Evolutionary conservation across 495 filamentous ascomycete species (phyloP).

Genomic region (Sporormia fimetaria): DNA sequence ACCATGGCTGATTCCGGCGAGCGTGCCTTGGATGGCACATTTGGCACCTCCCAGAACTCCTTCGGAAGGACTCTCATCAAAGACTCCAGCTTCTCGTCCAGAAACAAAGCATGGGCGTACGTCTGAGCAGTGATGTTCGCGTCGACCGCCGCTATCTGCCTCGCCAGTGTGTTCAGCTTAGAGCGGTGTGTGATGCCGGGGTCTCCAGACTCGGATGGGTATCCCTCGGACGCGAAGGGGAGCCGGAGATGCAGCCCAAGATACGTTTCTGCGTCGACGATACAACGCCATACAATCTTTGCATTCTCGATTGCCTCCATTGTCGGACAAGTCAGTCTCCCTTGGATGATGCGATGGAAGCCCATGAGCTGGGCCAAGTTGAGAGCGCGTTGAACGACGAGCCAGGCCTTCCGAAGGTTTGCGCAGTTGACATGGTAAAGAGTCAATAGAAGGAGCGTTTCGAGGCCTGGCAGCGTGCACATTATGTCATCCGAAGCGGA

Average conservation of each 20-base stretch:
- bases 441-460: slow-evolving; percentile 17
- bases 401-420: slow-evolving; percentile 19
- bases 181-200: slow-evolving; percentile 6
- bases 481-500: slow-evolving; percentile 18
- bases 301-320: slow-evolving; percentile 9
- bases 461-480: slow-evolving; percentile 18
- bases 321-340: not conserved
- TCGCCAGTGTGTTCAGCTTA: slow-evolving; percentile 2
- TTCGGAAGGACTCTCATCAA: slow-evolving; percentile 12
- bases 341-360: slow-evolving; percentile 19
- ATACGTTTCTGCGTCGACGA: slow-evolving; percentile 15
- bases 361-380: slow-evolving; percentile 24
- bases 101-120: slow-evolving; percentile 13
- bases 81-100: slow-evolving; percentile 19
- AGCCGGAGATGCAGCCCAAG: slow-evolving; percentile 18
- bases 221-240: slow-evolving; percentile 17
- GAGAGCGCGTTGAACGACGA: slow-evolving; percentile 11
- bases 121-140: slow-evolving; percentile 9
- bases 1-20: slow-evolving; percentile 10
- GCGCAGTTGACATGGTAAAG: slow-evolving; percentile 13
- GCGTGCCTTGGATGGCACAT: slow-evolving; percentile 13
- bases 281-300: slow-evolving; percentile 9
- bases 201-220: slow-evolving; percentile 7
- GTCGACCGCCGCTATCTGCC: slow-evolving; percentile 13
- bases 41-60: slow-evolving; percentile 19